Base-by-base conservation (phyloP, 2,329 filamentous ascomycete species). In the Stachybotrys elegans region DNA sequence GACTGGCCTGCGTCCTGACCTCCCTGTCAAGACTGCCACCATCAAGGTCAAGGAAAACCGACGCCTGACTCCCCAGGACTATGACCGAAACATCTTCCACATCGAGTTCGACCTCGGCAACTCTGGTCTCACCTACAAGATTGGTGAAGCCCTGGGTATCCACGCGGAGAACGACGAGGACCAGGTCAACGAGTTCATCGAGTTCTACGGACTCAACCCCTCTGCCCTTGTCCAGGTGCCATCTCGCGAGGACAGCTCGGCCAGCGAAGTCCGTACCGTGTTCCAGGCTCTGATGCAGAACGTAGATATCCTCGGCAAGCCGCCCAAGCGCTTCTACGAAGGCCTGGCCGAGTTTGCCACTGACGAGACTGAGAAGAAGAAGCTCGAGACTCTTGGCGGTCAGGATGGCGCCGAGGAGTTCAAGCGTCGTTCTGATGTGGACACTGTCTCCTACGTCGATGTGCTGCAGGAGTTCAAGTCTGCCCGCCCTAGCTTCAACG, bases 61-160 rank as follows among this genome's bases (percentile, higher is more conserved):
- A 49, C 83, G 93, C 51, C 79, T 98, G 44, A 98, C 93, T 0
- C 93, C 93, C 4, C 58, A 69, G 20, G 86, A 83, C 23, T 98
- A 98, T 62, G 91, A 97, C 67, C 89, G 93, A 56, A 96, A 98
- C 76, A 97, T 98, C 68, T 98, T 98, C 84, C 93, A 98, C 72
- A 97, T 98, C 50, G 93, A 98, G 69, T 98, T 98, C 59, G 93
- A 97, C 61, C 81, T 98, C 20, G 92, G 92, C 48, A 70, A 84
- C 58, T 95, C 92, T 25, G 92, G 91, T 31, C 81, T 98, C 51
- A 95, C 81, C 34, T 98, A 98, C 71, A 88, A 95, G 62, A 97
- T 98, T 58, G 93, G 93, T 45, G 93, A 98, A 71, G 93, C 93
- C 38, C 83, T 98, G 16, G 93, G 93, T 52, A 91, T 98, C 50